These are phyloP conservation scores for Talaromyces marneffei DNA, from an alignment of 2,329 filamentous ascomycete genomes.

Conservation along the genomic window DNA sequence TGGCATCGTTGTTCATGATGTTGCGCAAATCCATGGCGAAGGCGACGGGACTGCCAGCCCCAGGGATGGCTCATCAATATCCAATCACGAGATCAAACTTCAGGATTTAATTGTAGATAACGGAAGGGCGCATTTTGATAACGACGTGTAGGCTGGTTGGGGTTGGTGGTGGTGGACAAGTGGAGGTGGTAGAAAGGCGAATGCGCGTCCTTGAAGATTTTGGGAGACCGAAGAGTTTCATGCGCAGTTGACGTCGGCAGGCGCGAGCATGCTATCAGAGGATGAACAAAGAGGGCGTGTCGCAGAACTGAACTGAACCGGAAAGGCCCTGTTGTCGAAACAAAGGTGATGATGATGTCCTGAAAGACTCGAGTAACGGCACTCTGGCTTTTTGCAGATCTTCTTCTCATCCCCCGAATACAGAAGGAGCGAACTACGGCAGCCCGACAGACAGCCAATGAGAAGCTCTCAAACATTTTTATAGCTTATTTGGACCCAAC, in stretches of 20 bases:
- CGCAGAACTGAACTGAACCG: neutral
- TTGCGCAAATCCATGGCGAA: constrained; percentile 48
- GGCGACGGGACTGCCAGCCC: constrained; percentile 17
- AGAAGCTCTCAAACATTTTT: neutral
- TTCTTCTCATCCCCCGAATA: neutral
- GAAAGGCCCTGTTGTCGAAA: neutral
- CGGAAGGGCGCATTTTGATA: constrained; percentile 4
- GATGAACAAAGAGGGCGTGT: neutral
- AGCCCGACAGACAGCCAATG: constrained; percentile 7
- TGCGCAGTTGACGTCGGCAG: neutral
- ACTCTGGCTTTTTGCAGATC: neutral
- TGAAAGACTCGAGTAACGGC: neutral
- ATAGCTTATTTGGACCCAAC: neutral
- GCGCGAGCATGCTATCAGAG: neutral
- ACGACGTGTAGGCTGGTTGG: neutral
- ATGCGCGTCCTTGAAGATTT: constrained; percentile 13
- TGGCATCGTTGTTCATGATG: constrained; percentile 46
- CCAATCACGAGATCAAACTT: constrained; percentile 10
- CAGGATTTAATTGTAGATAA: neutral
- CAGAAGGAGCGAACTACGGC: constrained; percentile 4
- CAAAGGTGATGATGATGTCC: neutral
- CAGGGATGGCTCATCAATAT: constrained; percentile 14
- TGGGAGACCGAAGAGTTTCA: constrained; percentile 3
- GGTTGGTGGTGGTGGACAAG: neutral
- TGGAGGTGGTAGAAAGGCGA: neutral